Conservation (phyloP, 306 rosid genomes). For the Sicyos edulis region DNA sequence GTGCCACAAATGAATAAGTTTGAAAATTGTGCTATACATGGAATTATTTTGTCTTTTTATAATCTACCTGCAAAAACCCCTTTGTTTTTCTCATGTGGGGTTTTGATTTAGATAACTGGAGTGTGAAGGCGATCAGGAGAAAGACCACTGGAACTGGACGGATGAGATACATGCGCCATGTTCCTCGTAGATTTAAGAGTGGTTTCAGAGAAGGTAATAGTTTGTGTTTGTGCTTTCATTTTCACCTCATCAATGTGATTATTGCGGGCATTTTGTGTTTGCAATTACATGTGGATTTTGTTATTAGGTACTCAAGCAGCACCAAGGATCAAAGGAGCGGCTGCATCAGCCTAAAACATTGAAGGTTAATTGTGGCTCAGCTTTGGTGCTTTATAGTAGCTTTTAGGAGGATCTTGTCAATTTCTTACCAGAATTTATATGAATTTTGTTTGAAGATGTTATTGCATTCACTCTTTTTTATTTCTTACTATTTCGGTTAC, state of each 20-base stretch:
- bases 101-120: conserved; percentile 71
- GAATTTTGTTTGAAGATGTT: conserved; percentile 17
- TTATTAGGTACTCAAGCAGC: conserved; percentile 57
- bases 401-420: conserved; percentile 15
- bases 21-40: too few relatives aligned
- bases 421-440: neutral
- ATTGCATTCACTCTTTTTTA: neutral
- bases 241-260: neutral
- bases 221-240: neutral
- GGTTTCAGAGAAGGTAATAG: conserved; percentile 93
- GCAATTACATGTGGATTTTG: neutral
- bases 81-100: too few relatives aligned
- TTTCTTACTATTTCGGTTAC: neutral
- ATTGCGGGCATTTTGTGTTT: neutral
- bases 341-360: conserved; percentile 18
- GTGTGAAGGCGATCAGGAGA: conserved; percentile 91
- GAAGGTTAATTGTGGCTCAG: conserved; percentile 5
- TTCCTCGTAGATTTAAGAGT: conserved; percentile 98
- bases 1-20: too few relatives aligned
- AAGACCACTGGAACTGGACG: conserved; percentile 99
- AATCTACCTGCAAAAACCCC: too few relatives aligned
- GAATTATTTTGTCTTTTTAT: too few relatives aligned
- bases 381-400: conserved; percentile 12
- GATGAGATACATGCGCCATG: conserved; percentile 89
- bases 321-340: conserved; percentile 62